A percentile compares a stretch with the other conserved stretches of the same genome.
phyloP scores from a whole-genome alignment of 129 eudicot species.

The Lonicera japonica region DNA sequence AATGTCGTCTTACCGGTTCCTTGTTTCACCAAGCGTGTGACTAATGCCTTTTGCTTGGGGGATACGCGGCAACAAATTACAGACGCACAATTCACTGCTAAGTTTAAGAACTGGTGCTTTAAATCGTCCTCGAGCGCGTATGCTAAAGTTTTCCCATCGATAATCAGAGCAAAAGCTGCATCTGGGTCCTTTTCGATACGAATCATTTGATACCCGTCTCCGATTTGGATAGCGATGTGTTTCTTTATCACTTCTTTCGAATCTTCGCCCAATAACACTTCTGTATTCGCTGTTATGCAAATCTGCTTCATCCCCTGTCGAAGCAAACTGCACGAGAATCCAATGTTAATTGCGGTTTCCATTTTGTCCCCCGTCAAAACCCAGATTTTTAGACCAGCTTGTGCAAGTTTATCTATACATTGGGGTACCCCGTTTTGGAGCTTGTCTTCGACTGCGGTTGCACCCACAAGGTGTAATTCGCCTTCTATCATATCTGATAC shows the following conservation, averaged over 20 bases:
- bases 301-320: conserved; percentile 10
- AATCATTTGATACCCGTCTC: conserved; percentile 2
- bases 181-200: conserved; percentile 4
- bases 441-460: conserved; percentile 12
- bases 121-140: conserved; percentile 10
- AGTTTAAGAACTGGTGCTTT: conserved; percentile 10
- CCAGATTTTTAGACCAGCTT: conserved; percentile 16
- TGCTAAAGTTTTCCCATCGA: conserved; percentile 5
- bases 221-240: conserved; percentile 5
- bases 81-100: conserved; percentile 6
- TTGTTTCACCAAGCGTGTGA: conserved; percentile 9
- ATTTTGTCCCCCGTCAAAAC: conserved; percentile 13
- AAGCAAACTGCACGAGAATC: conserved; percentile 8
- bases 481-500: conserved; percentile 11
- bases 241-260: conserved; percentile 1
- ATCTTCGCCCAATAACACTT: background rate
- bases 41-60: conserved; percentile 12
- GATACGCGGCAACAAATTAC: conserved; percentile 15
- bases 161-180: conserved; percentile 10
- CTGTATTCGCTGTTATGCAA: conserved; percentile 1
- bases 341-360: conserved; percentile 14
- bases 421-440: conserved; percentile 11
- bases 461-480: conserved; percentile 10
- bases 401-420: conserved; percentile 12
- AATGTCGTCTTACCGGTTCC: conserved; percentile 13